Evolutionary conservation across 345 rosid genomes (phyloP).

Genomic region (Lumnitzera littorea): DNA sequence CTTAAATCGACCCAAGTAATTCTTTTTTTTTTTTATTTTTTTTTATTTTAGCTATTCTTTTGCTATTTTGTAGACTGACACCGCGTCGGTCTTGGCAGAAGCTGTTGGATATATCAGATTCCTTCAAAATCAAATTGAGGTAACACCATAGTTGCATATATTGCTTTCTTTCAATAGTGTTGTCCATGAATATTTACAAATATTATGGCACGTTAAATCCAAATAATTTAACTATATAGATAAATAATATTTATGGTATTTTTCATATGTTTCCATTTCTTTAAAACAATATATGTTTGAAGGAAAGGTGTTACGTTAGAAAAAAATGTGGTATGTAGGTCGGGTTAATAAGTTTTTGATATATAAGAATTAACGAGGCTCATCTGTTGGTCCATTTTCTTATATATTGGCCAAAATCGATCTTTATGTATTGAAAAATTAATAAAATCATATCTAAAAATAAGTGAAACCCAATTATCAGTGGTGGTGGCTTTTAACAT

Average conservation of each 20-base stretch:
- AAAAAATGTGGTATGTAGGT: background rate
- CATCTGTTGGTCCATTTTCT: too few relatives aligned
- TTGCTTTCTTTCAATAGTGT: background rate
- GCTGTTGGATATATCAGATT: conserved; percentile 97
- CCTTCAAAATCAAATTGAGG: conserved; percentile 99
- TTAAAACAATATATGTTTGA: too few relatives aligned
- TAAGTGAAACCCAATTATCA: too few relatives aligned
- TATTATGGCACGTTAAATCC: background rate
- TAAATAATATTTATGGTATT: too few relatives aligned
- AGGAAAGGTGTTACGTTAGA: background rate
- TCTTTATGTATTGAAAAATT: too few relatives aligned
- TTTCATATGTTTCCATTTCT: too few relatives aligned
- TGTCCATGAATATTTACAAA: background rate
- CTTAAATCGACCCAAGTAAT: too few relatives aligned
- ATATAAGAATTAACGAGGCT: background rate
- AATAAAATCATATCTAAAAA: too few relatives aligned
- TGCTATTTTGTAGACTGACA: conserved; percentile 90
- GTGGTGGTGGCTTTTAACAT: too few relatives aligned
- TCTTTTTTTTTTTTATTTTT: too few relatives aligned
- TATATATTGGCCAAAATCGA: too few relatives aligned
- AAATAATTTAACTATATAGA: too few relatives aligned
- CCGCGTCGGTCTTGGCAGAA: conserved; percentile 93
- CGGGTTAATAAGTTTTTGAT: background rate
- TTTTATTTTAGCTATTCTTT: conserved; percentile 15
- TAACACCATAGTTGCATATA: conserved; percentile 46